Percentiles rank a stretch among this genome's conserved stretches.
Evolutionary conservation across 2,329 filamentous ascomycete genomes (phyloP).

Genomic region (Colletotrichum paranaense): DNA sequence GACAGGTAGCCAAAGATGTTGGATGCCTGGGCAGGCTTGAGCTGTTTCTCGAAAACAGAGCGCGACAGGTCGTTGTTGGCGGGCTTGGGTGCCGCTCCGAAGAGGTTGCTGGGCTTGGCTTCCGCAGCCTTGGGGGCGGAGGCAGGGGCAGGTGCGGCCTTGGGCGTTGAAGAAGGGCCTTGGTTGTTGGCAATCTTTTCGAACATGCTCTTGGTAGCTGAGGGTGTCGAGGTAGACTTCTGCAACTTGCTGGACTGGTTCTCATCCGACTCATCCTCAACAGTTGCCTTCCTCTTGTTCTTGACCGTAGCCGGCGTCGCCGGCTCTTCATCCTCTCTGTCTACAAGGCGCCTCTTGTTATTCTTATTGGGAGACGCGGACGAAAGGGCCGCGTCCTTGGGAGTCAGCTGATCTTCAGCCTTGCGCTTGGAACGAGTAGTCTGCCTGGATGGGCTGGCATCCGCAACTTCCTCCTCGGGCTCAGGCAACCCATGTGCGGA

Average conservation of each 20-base stretch:
- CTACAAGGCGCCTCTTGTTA: conserved; percentile 62
- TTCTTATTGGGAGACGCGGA: conserved; percentile 48
- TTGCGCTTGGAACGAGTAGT: conserved; percentile 62
- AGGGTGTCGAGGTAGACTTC: conserved; percentile 57
- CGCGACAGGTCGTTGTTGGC: conserved; percentile 51
- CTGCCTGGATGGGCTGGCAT: conserved; percentile 46
- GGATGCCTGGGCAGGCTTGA: conserved; percentile 47
- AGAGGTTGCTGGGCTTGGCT: conserved; percentile 45
- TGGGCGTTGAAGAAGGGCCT: conserved; percentile 46
- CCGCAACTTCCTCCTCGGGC: conserved; percentile 55
- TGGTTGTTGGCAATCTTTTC: conserved; percentile 67
- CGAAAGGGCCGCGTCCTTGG: conserved; percentile 50
- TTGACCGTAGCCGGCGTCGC: conserved; percentile 53
- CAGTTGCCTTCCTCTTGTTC: conserved; percentile 64
- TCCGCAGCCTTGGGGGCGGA: conserved; percentile 42
- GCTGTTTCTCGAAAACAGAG: conserved; percentile 53
- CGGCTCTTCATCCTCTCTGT: conserved; percentile 49
- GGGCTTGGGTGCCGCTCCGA: conserved; percentile 47
- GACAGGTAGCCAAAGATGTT: conserved; percentile 73
- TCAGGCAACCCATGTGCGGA: conserved; percentile 65
- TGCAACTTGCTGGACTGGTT: conserved; percentile 62
- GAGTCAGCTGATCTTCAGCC: conserved; percentile 61
- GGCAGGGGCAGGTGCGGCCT: conserved; percentile 40
- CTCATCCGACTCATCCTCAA: conserved; percentile 56
- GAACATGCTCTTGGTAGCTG: conserved; percentile 66